Base-by-base conservation (phyloP, 257 asterid genomes). In the Scutellaria baicalensis region DNA sequence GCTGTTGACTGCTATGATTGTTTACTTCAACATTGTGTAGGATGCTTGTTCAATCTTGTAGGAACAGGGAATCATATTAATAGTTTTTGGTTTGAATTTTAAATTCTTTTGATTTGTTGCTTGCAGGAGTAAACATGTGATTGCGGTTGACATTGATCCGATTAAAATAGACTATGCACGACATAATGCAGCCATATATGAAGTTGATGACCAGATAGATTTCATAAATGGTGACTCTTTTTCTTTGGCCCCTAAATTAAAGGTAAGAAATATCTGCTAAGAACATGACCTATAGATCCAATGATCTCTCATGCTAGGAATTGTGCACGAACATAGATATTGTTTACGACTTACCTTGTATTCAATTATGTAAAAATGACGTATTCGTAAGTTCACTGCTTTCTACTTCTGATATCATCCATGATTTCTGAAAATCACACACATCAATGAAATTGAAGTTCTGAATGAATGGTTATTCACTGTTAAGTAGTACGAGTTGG, bases 111-210 rank as follows among this genome's bases (percentile, higher is more conserved):
- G 4, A 56, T 5, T 69, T 50, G 21, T 33, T 71, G 12, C 59
- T 81, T 78, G 59, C 88, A 94, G 99, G 93, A 74, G 95, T 65
- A 78, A 71, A 65, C 93, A 91, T 84, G 99, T 94, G 64, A 83
- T 89, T 50, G 99, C 97, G 27, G 82, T 94, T 51, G 99, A 94
- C 74, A 85, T 94, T 12, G 97, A 94, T 81, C 92, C 97, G 36
- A 81, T 74, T 42, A 94, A 84, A 80, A 81, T 94, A 62, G 88
- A 83, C 49, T 88, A 77, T 71, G 99, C 99, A 51, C 82, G 74
- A 40, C 91, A 86, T 68, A 94, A 91, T 84, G 96, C 99, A n/a
- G 77, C 88, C 39, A 74, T 94, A 44, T 94, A 94, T 72, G 97
- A 87, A 70, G 99, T 91, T 62, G 59, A 76, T 58, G 92, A 85